Base-by-base conservation (phyloP, 2,329 filamentous ascomycete species). In the Pestalotiopsis sp. region DNA sequence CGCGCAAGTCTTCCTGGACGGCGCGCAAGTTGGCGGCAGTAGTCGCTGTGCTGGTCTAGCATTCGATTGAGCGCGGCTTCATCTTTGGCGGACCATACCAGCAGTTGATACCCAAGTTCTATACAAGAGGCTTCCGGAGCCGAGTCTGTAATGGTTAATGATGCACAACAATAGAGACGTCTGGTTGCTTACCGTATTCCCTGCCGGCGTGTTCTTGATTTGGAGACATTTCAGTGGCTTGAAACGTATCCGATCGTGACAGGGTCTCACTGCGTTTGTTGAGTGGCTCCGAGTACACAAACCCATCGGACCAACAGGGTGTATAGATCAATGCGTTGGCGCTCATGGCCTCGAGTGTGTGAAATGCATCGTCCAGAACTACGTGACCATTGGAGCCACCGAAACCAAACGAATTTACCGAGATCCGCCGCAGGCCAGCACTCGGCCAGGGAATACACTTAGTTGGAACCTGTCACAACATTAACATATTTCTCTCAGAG, bases 21-120 rank as follows among this genome's bases (percentile, higher is more conserved):
- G 4, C 67, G 57, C 7, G 73, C n/a, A 11, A 71, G 58, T 2
- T 58, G 6, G 20, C 72, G 68, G 58, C 74, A 76, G 68, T 70
- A 77, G 5, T 49, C n/a, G 38, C 71, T 69, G 17, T 77, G 75
- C n/a, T 70, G 60, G 14, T 73, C 68, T 9, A 72, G 65, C 39
- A 68, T 72, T 9, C 76, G 74, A 55, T 74, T 69, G 23, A 76
- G 68, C 3, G 74, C 76, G n/a, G 73, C 75, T 69, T 77, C 72
- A 36, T 78, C 76, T 2, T 72, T 68, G 3, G 76, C 76, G 20
- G 72, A 73, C 75, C 75, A 77, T 14, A 78, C 71, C 2, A 79
- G 69, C 14, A 79, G 67, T 58, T n/a, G 55, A 20, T 49, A 17
- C 5, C 6, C 7, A 49, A 49, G 41, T 14, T 14, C 13, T 4